Percentiles rank a stretch among this genome's conserved stretches.
These are phyloP conservation scores for Orbilia javanica DNA, from an alignment of 2,329 filamentous ascomycete genomes.

Conservation along the genomic window DNA sequence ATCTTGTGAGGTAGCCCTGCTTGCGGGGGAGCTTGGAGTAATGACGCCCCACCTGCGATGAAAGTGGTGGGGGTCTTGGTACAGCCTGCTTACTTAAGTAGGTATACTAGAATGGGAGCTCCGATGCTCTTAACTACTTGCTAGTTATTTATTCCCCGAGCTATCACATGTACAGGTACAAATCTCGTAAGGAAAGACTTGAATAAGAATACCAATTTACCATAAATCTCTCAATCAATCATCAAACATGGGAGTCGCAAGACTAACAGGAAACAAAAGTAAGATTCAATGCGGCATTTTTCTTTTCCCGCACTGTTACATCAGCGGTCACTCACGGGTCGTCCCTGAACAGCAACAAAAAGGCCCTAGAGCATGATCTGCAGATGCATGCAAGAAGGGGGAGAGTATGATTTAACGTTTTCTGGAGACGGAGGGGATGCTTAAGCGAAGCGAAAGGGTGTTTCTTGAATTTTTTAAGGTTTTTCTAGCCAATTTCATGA, in stretches of 20 bases:
- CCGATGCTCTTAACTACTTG: conserved; percentile 10
- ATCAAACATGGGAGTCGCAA: conserved; percentile 2
- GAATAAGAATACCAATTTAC: not conserved
- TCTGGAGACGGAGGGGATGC: conserved; percentile 6
- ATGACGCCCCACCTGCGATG: not conserved
- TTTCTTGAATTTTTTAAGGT: conserved; percentile 17
- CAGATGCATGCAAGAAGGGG: conserved; percentile 48
- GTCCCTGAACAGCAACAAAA: conserved; percentile 30
- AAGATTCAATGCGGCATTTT: conserved; percentile 58
- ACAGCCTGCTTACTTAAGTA: not conserved
- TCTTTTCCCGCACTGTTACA: not conserved
- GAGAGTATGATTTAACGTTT: conserved; percentile 8
- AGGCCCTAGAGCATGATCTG: conserved; percentile 40
- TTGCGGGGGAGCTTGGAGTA: not conserved
- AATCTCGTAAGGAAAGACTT: not conserved
- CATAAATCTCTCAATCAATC: conserved; percentile 14
- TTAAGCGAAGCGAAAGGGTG: conserved; percentile 20
- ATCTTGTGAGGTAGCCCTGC: not conserved
- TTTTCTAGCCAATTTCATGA: not conserved
- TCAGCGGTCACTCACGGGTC: not conserved
- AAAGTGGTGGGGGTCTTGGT: not conserved
- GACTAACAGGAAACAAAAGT: not conserved
- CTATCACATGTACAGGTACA: conserved; percentile 7
- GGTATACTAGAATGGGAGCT: not conserved
- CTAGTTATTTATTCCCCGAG: conserved; percentile 41